These are phyloP conservation scores for Suillus fuscotomentosus DNA, from an alignment of 768 basidiomycete species.

Conservation along the genomic window DNA sequence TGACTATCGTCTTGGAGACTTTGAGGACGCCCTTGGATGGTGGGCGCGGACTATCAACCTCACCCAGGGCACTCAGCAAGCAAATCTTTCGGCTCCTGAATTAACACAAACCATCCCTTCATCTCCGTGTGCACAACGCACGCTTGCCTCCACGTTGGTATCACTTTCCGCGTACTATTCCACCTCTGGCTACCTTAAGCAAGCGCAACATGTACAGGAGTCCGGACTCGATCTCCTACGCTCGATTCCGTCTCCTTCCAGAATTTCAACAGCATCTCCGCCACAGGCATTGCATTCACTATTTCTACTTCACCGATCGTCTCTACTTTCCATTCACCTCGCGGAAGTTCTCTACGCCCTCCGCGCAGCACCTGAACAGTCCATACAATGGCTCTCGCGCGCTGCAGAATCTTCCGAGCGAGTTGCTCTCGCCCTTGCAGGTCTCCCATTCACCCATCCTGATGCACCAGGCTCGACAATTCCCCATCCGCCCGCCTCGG, in stretches of 20 bases:
- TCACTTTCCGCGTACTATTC: slow-evolving; percentile 75
- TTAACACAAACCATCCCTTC: slow-evolving; percentile 43
- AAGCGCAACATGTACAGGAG: slow-evolving; percentile 60
- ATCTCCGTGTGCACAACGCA: slow-evolving; percentile 64
- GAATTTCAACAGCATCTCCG: slow-evolving; percentile 43
- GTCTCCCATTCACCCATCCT: slow-evolving; percentile 35
- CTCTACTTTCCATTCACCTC: slow-evolving; percentile 70
- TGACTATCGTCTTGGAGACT: slow-evolving; percentile 51
- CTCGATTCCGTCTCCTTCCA: slow-evolving; percentile 47
- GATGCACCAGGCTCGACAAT: slow-evolving; percentile 34
- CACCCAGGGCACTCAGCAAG: slow-evolving; percentile 30
- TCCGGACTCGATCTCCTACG: slow-evolving; percentile 53
- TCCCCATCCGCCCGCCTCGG: slow-evolving; percentile 37
- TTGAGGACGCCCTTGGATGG: slow-evolving; percentile 59
- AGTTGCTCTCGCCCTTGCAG: slow-evolving; percentile 54
- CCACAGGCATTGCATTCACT: slow-evolving; percentile 63
- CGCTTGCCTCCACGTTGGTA: slow-evolving; percentile 56
- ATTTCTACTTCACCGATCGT: slow-evolving; percentile 69
- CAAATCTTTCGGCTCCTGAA: slow-evolving; percentile 18
- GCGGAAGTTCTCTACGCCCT: slow-evolving; percentile 68
- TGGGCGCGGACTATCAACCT: slow-evolving; percentile 61
- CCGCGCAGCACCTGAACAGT: slow-evolving; percentile 38
- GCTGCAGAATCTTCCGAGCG: slow-evolving; percentile 71
- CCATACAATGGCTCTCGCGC: slow-evolving; percentile 53
- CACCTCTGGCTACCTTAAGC: slow-evolving; percentile 49